These are phyloP conservation scores for Penicillium macrosclerotiorum DNA, from an alignment of 495 filamentous ascomycete species.

Conservation along the genomic window DNA sequence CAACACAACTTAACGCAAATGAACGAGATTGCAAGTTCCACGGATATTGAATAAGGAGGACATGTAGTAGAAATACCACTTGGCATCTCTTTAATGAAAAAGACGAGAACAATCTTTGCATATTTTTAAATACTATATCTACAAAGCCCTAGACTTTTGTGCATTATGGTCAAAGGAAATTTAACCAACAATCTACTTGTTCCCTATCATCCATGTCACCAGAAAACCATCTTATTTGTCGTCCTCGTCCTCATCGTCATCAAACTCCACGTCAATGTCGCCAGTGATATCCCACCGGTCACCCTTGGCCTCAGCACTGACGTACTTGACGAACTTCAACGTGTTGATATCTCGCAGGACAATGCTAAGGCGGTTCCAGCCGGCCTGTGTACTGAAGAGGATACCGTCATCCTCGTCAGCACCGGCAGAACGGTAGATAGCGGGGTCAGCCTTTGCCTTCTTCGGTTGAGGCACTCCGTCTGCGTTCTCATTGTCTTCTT, in stretches of 20 bases:
- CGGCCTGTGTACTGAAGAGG: slow-evolving; percentile 80
- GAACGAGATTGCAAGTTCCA: slow-evolving; percentile 18
- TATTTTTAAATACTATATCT: slow-evolving; percentile 15
- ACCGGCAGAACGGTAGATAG: slow-evolving; percentile 73
- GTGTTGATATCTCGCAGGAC: slow-evolving; percentile 85
- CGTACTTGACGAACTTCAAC: slow-evolving; percentile 94
- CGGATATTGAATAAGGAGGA: slow-evolving; percentile 7
- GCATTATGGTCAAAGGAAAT: background rate
- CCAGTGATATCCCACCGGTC: slow-evolving; percentile 92
- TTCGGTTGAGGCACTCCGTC: slow-evolving; percentile 28
- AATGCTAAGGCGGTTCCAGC: slow-evolving; percentile 87
- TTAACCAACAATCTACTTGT: slow-evolving; percentile 19
- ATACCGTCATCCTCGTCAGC: slow-evolving; percentile 87
- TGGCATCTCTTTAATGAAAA: no score
- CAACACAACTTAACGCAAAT: slow-evolving; percentile 10
- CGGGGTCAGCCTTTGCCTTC: slow-evolving; percentile 60
- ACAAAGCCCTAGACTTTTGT: no score
- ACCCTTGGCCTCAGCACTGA: slow-evolving; percentile 74
- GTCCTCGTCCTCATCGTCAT: slow-evolving; percentile 41
- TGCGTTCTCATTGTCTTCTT: slow-evolving; percentile 29
- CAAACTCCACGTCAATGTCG: slow-evolving; percentile 49
- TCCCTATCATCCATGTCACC: slow-evolving; percentile 26
- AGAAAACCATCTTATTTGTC: slow-evolving; percentile 24
- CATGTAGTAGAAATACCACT: background rate
- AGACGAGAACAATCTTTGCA: no score